Evolutionary conservation across 2,329 filamentous ascomycete species (phyloP).

Genomic region (Leptographium wingfieldii): DNA sequence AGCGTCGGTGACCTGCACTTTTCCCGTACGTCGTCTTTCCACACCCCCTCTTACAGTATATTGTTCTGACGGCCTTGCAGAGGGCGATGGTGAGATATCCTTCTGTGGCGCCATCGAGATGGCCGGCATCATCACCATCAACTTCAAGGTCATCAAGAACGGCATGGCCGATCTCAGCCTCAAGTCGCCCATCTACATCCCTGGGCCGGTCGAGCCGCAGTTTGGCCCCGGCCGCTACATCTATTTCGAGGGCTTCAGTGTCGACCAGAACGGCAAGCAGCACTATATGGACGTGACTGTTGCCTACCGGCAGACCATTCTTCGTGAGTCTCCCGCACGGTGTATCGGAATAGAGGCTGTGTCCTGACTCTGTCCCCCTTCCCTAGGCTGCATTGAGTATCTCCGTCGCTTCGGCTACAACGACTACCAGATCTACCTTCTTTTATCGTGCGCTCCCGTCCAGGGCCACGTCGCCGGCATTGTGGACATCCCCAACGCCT

Average conservation of each 20-base stretch:
- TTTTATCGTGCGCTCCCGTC: slow-evolving; percentile 75
- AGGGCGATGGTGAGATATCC: slow-evolving; percentile 83
- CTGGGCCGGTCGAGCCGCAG: slow-evolving; percentile 77
- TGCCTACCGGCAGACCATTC: slow-evolving; percentile 70
- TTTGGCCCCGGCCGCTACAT: slow-evolving; percentile 73
- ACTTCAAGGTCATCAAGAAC: slow-evolving; percentile 75
- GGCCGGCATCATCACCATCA: slow-evolving; percentile 72
- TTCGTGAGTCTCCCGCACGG: slow-evolving; percentile 27
- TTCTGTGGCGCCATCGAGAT: slow-evolving; percentile 91
- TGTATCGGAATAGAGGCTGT: not conserved
- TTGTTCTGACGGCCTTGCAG: slow-evolving; percentile 18
- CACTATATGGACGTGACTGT: slow-evolving; percentile 80
- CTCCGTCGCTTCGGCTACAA: slow-evolving; percentile 59
- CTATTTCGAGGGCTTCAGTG: slow-evolving; percentile 82
- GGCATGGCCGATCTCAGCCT: slow-evolving; percentile 63
- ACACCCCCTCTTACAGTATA: too few relatives aligned
- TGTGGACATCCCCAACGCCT: slow-evolving; percentile 83
- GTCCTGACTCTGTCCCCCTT: not conserved
- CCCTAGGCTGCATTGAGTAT: slow-evolving; percentile 61
- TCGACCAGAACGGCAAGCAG: slow-evolving; percentile 80
- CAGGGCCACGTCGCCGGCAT: slow-evolving; percentile 83
- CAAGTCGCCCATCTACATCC: slow-evolving; percentile 74
- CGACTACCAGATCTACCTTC: slow-evolving; percentile 70
- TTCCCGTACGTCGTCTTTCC: slow-evolving; percentile 33
- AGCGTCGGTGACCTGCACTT: slow-evolving; percentile 83